These are phyloP conservation scores for Amaranthus tricolor DNA, from an alignment of 179 eudicot species.

Conservation along the genomic window DNA sequence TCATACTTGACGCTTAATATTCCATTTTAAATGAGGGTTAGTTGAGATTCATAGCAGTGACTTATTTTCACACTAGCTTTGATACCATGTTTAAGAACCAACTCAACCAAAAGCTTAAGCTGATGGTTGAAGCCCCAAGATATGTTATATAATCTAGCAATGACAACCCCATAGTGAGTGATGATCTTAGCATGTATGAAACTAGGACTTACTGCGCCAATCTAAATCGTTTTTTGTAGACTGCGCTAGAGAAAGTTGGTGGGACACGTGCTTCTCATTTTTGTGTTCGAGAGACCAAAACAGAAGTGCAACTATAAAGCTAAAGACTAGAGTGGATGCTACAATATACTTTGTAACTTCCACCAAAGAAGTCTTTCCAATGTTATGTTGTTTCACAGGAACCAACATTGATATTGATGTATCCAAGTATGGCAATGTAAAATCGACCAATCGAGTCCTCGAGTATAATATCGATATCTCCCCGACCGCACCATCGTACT, in stretches of 20 bases:
- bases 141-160: no score
- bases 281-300: slow-evolving; percentile 25
- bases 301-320: slow-evolving; percentile 21
- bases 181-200: not conserved
- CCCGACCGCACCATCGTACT: slow-evolving; percentile 23
- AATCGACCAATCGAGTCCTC: slow-evolving; percentile 27
- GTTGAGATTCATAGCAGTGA: no score
- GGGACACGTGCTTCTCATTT: slow-evolving; percentile 21
- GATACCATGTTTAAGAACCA: no score
- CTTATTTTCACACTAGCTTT: no score
- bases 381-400: slow-evolving; percentile 5
- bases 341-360: slow-evolving; percentile 24
- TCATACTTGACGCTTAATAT: no score
- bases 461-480: slow-evolving; percentile 24
- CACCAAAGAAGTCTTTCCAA: not conserved
- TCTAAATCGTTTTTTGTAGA: not conserved
- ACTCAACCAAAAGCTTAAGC: no score
- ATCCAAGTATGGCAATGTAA: slow-evolving; percentile 27
- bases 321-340: slow-evolving; percentile 18
- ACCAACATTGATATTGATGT: slow-evolving; percentile 31
- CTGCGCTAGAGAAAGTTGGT: not conserved
- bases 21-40: no score
- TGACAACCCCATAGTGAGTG: not conserved
- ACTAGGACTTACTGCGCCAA: slow-evolving; percentile 19
- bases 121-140: not conserved